A percentile compares a stretch with the other conserved stretches of the same genome.
phyloP scores from a whole-genome alignment of 352 stramenopile species.

The Globisporangium orthogonon region DNA sequence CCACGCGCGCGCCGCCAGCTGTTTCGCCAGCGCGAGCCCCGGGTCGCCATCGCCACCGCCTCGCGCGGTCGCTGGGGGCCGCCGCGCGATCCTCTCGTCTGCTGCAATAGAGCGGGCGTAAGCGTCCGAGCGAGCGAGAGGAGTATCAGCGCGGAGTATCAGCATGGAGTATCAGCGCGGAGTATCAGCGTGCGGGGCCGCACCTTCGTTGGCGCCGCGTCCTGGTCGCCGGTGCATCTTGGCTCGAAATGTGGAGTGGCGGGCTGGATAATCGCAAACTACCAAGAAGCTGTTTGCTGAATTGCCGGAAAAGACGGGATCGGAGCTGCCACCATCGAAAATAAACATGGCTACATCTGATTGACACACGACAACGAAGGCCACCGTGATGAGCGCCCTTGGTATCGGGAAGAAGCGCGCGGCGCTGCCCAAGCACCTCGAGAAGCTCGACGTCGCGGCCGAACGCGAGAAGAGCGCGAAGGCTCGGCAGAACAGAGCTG shows the following conservation, averaged over 20 bases:
- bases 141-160: too few species aligned
- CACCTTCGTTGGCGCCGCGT: conserved; percentile 4
- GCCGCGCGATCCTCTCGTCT: conserved; percentile 1
- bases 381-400: not conserved
- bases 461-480: conserved; percentile 18
- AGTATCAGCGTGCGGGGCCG: not conserved
- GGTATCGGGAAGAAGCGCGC: conserved; percentile 6
- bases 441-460: conserved; percentile 22
- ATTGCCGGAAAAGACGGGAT: too few species aligned
- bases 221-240: conserved; percentile 22
- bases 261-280: too few species aligned
- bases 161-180: too few species aligned
- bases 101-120: not conserved
- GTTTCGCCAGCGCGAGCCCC: conserved; percentile 44
- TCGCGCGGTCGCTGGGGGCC: not conserved
- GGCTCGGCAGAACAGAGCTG: not conserved
- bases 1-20: conserved; percentile 39
- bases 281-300: too few species aligned
- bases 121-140: too few species aligned
- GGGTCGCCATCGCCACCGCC: conserved; percentile 25
- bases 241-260: too few species aligned
- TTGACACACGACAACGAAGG: not conserved
- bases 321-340: not conserved
- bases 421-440: conserved; percentile 10
- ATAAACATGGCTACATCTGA: not conserved